Evolutionary conservation across 2,329 filamentous ascomycete genomes (phyloP).

Genomic region (Fusarium anthophilum): DNA sequence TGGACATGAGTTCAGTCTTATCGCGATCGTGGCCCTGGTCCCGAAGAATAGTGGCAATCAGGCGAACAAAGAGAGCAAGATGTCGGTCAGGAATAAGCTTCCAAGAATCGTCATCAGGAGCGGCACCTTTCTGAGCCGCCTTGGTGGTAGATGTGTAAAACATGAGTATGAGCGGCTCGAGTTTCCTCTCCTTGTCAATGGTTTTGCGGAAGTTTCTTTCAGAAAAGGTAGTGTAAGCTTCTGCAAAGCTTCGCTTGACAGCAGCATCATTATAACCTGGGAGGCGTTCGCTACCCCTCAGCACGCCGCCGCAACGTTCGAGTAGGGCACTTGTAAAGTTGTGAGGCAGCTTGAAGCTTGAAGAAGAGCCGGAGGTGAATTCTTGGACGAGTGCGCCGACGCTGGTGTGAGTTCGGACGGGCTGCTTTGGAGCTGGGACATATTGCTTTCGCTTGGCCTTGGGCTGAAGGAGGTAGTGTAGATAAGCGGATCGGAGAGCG

Average conservation of each 20-base stretch:
- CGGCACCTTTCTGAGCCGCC: conserved; percentile 77
- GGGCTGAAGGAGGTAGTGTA: conserved; percentile 92
- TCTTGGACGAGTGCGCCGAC: conserved; percentile 91
- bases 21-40: conserved; percentile 88
- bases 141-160: conserved; percentile 97
- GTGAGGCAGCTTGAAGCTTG: conserved; percentile 65
- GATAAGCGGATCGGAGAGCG: conserved; percentile 88
- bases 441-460: conserved; percentile 90
- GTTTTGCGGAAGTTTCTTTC: conserved; percentile 87
- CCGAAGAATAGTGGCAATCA: conserved; percentile 81
- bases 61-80: conserved; percentile 90
- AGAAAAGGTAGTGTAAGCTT: conserved; percentile 93
- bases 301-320: conserved; percentile 81
- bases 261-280: conserved; percentile 91
- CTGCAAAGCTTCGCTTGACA: conserved; percentile 93
- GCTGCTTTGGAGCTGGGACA: conserved; percentile 72
- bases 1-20: conserved; percentile 82
- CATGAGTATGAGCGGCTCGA: conserved; percentile 92
- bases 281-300: conserved; percentile 83
- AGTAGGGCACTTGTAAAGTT: conserved; percentile 62
- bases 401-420: conserved; percentile 71
- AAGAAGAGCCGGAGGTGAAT: conserved; percentile 67
- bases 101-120: conserved; percentile 85
- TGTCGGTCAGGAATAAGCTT: conserved; percentile 93
- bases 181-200: conserved; percentile 92